Evolutionary conservation across 2,329 filamentous ascomycete species (phyloP), one percentile per base, ranked within the genome.

Genomic region (Canariomyces notabilis): DNA sequence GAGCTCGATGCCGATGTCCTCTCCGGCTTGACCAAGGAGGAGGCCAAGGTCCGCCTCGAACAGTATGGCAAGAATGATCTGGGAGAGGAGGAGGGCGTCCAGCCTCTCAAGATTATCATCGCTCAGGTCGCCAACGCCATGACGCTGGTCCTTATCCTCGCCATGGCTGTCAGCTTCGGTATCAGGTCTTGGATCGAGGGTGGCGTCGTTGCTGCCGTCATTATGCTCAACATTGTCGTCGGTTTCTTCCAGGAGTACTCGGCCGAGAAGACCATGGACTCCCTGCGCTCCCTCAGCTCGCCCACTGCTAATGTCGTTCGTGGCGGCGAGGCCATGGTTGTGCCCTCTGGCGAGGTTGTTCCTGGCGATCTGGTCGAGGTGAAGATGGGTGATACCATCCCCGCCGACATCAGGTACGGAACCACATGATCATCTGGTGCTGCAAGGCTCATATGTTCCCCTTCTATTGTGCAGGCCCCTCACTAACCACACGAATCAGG

Each of bases 41-140:
- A 85, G 57, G 84, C 85, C 22, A 64, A 72, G 44, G 65, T 77
- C 43, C 71, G 83, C 11, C 73, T 81, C 41, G 65, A 75, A 18
- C 70, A 76, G 48, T 80, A 82, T 60, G 83, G 84, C 36, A 69
- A 65, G 11, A 89, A 89, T 66, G 82, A 87, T 59, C 73, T 89
- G 15, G 79, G 87, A 36, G 79, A 87, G 22, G 82, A 75, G n/a
- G 80, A 77, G 26, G 79, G 78, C 21, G 81, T 90, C 33, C 77
- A 76, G 61, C 74, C 82, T 80, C 70, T 82, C 59, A 89, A 83
- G 57, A 86, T 89, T 26, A 66, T 89, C 36, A 67, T 85, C 45
- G 83, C 83, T 56, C 85, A 89, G 62, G 65, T 88, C 20, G 78
- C 82, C 59, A 89, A 89, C 69, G 85, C 85, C 48, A 88, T 89